Percentiles rank a stretch among this genome's conserved stretches.
These are phyloP conservation scores for Aureoboletus auriporus DNA, from an alignment of 768 basidiomycete genomes.

Conservation along the genomic window DNA sequence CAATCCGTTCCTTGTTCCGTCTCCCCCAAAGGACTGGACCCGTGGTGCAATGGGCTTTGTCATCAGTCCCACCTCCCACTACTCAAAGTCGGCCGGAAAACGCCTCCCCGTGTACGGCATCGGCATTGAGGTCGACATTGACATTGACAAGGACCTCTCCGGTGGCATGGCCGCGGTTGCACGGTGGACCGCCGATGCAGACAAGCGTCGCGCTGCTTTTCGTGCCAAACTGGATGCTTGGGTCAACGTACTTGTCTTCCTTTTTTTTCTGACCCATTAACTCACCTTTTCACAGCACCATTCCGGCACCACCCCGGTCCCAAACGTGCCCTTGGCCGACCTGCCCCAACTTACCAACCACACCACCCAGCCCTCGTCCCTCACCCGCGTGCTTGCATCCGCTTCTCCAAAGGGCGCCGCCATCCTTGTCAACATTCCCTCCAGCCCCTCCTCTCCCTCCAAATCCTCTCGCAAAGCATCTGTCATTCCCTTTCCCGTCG, in stretches of 20 bases:
- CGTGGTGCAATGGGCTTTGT: conserved; percentile 80
- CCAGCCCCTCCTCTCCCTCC: conserved; percentile 34
- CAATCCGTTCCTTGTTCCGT: conserved; percentile 64
- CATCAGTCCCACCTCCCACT: conserved; percentile 67
- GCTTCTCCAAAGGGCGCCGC: conserved; percentile 60
- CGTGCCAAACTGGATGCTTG: conserved; percentile 59
- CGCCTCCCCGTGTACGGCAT: conserved; percentile 79
- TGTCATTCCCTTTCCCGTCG: conserved; percentile 43
- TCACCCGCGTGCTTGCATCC: conserved; percentile 69
- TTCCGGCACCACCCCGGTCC: conserved; percentile 37
- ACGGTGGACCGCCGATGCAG: conserved; percentile 74
- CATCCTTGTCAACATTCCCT: conserved; percentile 30
- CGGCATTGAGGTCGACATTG: conserved; percentile 84
- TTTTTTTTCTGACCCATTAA: background rate
- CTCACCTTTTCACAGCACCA: conserved; percentile 46
- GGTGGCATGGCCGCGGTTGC: conserved; percentile 89
- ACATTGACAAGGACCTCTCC: conserved; percentile 74
- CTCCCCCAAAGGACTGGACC: conserved; percentile 61
- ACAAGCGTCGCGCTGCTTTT: conserved; percentile 57
- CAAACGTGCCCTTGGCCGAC: conserved; percentile 60
- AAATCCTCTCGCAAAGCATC: conserved; percentile 27
- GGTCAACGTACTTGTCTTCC: conserved; percentile 44
- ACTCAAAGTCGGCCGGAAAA: conserved; percentile 59
- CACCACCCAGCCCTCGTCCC: conserved; percentile 54
- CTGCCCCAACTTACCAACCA: conserved; percentile 53